Base-by-base conservation (phyloP, 192 early-diverging fungal species). In the Backusella macrospora region DNA sequence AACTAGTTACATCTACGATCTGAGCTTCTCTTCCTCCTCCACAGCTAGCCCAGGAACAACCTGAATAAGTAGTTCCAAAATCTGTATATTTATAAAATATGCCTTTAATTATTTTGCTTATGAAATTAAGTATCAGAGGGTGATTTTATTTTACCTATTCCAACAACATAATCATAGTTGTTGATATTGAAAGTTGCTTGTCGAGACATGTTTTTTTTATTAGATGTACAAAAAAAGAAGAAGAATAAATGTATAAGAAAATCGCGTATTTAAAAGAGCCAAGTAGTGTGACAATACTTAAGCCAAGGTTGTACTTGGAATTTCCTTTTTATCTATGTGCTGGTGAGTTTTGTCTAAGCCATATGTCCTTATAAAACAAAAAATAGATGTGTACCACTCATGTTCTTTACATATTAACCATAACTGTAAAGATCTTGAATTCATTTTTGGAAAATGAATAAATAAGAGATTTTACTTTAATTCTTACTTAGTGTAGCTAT, bases 61-160 rank as follows among this genome's bases (percentile, higher is more conserved):
- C 52, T 23, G 52, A 59, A 59, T 59, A 59, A 23, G 52, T 59
- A 59, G 52, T 59, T 4, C 52, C 52, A 23, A 59, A 59, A 59
- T 59, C 52, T 59, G 52, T 26, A 59, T 6, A 6, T 13, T 12
- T 26, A 59, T 26, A 59, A 8, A 18, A 9, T 52, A 23, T 18
- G 2, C 18, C 7, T 21, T 52, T 52, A n/a, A 4, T 9, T 59
- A 12, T 59, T 12, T 26, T 34, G 29, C 29, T 34, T 34, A 34
- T 34, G 2, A 34, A 34, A 34, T 34, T 34, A 34, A 34, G 29
- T 34, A 43, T 43, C 5, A 59, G 9, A 59, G 13, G 23, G 8
- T 21, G 4, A 9, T 7, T 55, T 21, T 23, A 21, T 55, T 4
- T 55, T 26, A 55, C 49, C 49, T 23, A 55, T 55, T 55, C 49